A percentile compares a stretch with the other conserved stretches of the same genome.
phyloP scores from a whole-genome alignment of 805 yeast genomes.

The Candida silvicultrix region DNA sequence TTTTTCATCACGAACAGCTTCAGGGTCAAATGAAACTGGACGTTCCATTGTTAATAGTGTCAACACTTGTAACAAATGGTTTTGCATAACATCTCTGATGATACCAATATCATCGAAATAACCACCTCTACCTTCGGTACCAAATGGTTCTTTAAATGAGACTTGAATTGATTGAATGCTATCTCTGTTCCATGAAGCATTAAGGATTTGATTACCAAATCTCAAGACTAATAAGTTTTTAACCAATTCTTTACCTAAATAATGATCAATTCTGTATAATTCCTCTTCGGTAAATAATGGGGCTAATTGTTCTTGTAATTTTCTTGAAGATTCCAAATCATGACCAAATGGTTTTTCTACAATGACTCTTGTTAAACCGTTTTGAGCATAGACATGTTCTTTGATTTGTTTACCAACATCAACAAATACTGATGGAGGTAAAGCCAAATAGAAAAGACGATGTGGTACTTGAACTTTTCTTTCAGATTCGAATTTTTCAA shows the following conservation, averaged over 20 bases:
- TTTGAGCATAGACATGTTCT: slow-evolving; percentile 55
- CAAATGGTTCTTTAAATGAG: slow-evolving; percentile 95
- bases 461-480: slow-evolving; percentile 48
- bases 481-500: slow-evolving; percentile 53
- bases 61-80: slow-evolving; percentile 89
- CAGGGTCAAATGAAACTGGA: slow-evolving; percentile 87
- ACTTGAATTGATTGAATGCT: slow-evolving; percentile 79
- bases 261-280: slow-evolving; percentile 93
- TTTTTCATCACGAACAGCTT: slow-evolving; percentile 92
- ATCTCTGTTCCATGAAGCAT: slow-evolving; percentile 84
- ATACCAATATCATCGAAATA: slow-evolving; percentile 94
- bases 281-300: slow-evolving; percentile 91
- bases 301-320: slow-evolving; percentile 67
- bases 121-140: slow-evolving; percentile 99
- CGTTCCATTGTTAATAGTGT: slow-evolving; percentile 93
- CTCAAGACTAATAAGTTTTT: slow-evolving; percentile 85
- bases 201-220: slow-evolving; percentile 84
- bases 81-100: slow-evolving; percentile 97
- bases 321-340: slow-evolving; percentile 74
- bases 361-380: slow-evolving; percentile 74
- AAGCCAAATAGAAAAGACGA: slow-evolving; percentile 85
- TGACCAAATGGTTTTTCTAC: slow-evolving; percentile 98
- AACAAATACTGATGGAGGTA: slow-evolving; percentile 91
- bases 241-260: slow-evolving; percentile 96
- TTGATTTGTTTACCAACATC: slow-evolving; percentile 71